A percentile compares a stretch with the other conserved stretches of the same genome.
Evolutionary conservation across 148 eudicot genomes (phyloP).

Genomic region (Pouteria glomerata): DNA sequence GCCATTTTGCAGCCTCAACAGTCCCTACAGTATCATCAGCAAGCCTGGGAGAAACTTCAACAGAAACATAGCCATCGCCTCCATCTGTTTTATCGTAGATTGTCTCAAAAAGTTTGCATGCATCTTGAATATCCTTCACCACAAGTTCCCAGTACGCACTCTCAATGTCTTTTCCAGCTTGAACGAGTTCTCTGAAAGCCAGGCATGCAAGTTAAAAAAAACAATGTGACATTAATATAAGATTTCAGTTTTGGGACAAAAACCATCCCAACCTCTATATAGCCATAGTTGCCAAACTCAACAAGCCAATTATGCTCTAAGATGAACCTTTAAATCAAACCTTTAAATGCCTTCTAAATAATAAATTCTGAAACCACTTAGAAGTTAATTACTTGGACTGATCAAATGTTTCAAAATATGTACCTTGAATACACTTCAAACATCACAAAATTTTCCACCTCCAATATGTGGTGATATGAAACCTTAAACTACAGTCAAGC

Average conservation of each 20-base stretch:
- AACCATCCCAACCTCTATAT: background rate
- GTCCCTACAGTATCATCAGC: constrained; percentile 92
- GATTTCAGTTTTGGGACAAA: background rate
- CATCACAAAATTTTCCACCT: too few relatives aligned
- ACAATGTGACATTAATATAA: background rate
- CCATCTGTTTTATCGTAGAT: constrained; percentile 86
- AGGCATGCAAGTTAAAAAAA: constrained; percentile 3
- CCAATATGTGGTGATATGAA: too few relatives aligned
- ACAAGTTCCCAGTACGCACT: constrained; percentile 97
- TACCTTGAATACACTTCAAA: too few relatives aligned
- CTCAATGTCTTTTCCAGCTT: constrained; percentile 86
- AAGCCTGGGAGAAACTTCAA: constrained; percentile 94
- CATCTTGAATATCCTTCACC: constrained; percentile 95
- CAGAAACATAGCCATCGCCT: constrained; percentile 93
- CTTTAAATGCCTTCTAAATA: background rate
- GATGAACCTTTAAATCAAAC: background rate
- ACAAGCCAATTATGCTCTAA: background rate
- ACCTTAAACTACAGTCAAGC: too few relatives aligned
- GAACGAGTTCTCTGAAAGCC: constrained; percentile 68
- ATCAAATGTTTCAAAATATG: background rate
- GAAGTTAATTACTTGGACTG: background rate
- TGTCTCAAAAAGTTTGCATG: constrained; percentile 81
- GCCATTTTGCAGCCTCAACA: constrained; percentile 94
- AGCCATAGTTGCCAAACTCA: background rate
- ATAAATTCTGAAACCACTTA: background rate